Evolutionary conservation across 768 basidiomycete species (phyloP), one percentile per base, ranked within the genome.

Genomic region (Termitomyces sp.): DNA sequence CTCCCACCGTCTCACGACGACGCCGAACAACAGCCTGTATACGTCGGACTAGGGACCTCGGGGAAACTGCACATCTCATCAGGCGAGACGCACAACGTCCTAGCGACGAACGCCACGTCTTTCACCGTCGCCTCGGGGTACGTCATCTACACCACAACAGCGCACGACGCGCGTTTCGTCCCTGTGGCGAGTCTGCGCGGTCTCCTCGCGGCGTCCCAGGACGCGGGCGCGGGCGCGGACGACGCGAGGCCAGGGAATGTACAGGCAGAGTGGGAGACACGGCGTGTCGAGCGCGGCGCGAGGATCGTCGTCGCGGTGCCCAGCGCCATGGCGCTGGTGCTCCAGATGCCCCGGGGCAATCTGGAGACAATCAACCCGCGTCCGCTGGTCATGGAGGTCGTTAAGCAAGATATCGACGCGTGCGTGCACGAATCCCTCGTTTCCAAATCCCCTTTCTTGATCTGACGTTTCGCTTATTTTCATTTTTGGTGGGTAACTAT

Each of bases 291-390:
- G 71, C 77, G 97, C 32, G 97, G 97, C 4, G 87, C 92, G 7
- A 75, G 88, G 58, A 94, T 98, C 35, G 94, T 98, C 4, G 85
- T 88, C 0, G 90, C 88, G 13, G 87, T 97, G 0, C 88, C 94
- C 0, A 93, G 87, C 58, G 74, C 84, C 8, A 98, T 95, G 92
- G 86, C 81, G 64, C 71, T 99, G 35, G 90, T 98, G 0, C 74
- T 99, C 10, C 97, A 99, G 72, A 98, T 98, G 96, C 97, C 96
- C 0, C 76, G 97, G 62, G 97, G 97, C 1, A 98, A 98, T 71
- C 68, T 99, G 59, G 97, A 99, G 75, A 98, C 94, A 1, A 87
- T 99, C 54, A 92, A 89, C 65, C 97, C 97, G 3, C 78, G 97
- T 44, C 90, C 95, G 13, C 72, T 99, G 64, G 94, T 98, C 18